Percentiles rank a stretch among this genome's conserved stretches.
Evolutionary conservation across 805 yeast genomes (phyloP).

Genomic region (Wickerhamiella parazyma): DNA sequence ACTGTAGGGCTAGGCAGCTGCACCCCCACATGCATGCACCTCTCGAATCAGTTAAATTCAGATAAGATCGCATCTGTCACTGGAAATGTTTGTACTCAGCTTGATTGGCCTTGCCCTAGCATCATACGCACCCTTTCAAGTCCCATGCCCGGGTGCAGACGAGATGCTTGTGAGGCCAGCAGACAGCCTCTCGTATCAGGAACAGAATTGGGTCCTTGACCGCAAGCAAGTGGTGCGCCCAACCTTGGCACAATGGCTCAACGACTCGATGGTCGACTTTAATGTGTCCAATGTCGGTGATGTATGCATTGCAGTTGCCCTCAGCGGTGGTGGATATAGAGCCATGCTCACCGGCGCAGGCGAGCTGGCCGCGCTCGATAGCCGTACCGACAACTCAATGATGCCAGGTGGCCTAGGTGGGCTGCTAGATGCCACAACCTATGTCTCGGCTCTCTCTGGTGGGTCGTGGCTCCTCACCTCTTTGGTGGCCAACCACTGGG

Average conservation of each 20-base stretch:
- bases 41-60: background rate
- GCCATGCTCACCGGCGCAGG: slow-evolving; percentile 52
- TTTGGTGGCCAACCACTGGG: slow-evolving; percentile 26
- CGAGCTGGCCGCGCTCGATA: background rate
- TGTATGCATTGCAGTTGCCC: slow-evolving; percentile 31
- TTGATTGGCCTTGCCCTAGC: background rate
- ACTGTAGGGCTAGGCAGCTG: too few species aligned
- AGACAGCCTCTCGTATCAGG: background rate
- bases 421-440: slow-evolving; percentile 37
- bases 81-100: background rate
- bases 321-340: slow-evolving; percentile 80
- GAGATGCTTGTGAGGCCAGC: background rate
- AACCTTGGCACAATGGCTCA: background rate
- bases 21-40: background rate
- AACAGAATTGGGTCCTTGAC: background rate
- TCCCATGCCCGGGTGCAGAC: background rate
- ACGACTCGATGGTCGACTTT: background rate
- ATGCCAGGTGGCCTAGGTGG: slow-evolving; percentile 29
- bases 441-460: slow-evolving; percentile 52
- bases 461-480: slow-evolving; percentile 55
- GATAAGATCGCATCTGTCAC: too few species aligned
- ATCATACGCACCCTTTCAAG: background rate
- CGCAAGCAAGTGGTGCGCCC: background rate
- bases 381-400: background rate
- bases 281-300: background rate